Evolutionary conservation across 805 yeast species (phyloP).

Genomic region (Candida ponderosae): DNA sequence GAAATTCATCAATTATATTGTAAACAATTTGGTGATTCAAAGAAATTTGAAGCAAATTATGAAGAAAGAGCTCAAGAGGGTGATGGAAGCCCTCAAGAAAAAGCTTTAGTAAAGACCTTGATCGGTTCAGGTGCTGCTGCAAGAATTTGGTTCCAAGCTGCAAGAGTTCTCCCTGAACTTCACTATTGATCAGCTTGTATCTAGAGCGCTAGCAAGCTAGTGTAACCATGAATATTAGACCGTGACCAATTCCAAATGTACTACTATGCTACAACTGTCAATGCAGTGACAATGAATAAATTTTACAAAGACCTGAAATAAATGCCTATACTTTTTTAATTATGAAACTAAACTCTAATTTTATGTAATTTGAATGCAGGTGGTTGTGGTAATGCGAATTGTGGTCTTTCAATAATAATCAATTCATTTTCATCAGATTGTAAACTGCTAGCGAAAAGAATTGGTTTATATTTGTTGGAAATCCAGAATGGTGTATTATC

Average conservation of each 20-base stretch:
- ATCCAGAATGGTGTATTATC: slow-evolving; percentile 55
- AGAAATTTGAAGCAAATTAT: slow-evolving; percentile 38
- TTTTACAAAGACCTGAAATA: too few species aligned
- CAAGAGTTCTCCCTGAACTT: slow-evolving; percentile 40
- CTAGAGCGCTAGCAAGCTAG: too few species aligned
- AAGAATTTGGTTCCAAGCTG: slow-evolving; percentile 61
- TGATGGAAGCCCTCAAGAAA: slow-evolving; percentile 23
- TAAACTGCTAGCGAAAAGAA: slow-evolving; percentile 53
- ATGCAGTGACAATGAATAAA: too few species aligned
- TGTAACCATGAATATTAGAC: too few species aligned
- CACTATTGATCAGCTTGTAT: slow-evolving; percentile 2
- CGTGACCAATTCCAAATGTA: too few species aligned
- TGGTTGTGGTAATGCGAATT: slow-evolving; percentile 43
- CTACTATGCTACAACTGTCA: too few species aligned
- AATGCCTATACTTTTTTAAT: too few species aligned
- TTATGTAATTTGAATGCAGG: slow-evolving; percentile 63
- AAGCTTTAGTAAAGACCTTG: slow-evolving; percentile 39
- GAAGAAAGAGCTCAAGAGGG: slow-evolving; percentile 43
- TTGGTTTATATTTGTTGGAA: slow-evolving; percentile 67
- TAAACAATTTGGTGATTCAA: slow-evolving; percentile 46
- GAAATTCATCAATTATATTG: slow-evolving; percentile 44
- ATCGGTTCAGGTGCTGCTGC: slow-evolving; percentile 66
- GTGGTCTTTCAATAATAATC: slow-evolving; percentile 72
- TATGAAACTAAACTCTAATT: slow-evolving; percentile 30
- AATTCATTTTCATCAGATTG: slow-evolving; percentile 32